A percentile compares a stretch with the other conserved stretches of the same genome.
Conservation (phyloP, 2,329 filamentous ascomycete species). For the Diaporthe helianthi region DNA sequence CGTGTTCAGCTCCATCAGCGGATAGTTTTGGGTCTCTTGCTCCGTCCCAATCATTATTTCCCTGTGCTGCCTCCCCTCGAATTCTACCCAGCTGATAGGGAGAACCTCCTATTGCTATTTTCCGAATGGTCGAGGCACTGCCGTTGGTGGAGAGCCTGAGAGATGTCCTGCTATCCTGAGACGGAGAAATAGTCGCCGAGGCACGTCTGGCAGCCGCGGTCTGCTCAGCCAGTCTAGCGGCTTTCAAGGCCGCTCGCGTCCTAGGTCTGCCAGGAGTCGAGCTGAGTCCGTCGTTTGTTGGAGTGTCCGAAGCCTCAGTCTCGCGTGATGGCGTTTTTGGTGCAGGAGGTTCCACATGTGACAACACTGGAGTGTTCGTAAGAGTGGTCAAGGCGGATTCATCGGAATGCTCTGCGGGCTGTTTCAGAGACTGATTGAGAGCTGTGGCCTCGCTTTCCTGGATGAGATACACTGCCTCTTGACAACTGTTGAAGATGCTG, state of each 20-base stretch:
- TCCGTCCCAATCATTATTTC: background rate
- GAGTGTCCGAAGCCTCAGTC: background rate
- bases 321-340: background rate
- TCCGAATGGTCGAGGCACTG: background rate
- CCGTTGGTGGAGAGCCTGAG: background rate
- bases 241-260: background rate
- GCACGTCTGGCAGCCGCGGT: background rate
- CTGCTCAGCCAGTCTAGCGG: background rate
- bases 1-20: background rate
- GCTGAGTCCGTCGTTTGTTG: background rate
- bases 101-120: background rate
- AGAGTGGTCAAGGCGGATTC: slow-evolving; percentile 7
- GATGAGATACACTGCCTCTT: background rate
- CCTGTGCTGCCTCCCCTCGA: background rate
- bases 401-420: background rate
- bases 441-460: background rate
- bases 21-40: background rate
- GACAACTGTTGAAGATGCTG: background rate
- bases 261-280: background rate
- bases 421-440: background rate
- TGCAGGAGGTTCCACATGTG: background rate
- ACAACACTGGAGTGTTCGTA: background rate
- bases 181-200: background rate
- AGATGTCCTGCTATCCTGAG: background rate
- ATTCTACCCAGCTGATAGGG: background rate